Evolutionary conservation across 2,329 filamentous ascomycete genomes (phyloP), one percentile per base, ranked within the genome.

Genomic region (Fusarium algeriense): DNA sequence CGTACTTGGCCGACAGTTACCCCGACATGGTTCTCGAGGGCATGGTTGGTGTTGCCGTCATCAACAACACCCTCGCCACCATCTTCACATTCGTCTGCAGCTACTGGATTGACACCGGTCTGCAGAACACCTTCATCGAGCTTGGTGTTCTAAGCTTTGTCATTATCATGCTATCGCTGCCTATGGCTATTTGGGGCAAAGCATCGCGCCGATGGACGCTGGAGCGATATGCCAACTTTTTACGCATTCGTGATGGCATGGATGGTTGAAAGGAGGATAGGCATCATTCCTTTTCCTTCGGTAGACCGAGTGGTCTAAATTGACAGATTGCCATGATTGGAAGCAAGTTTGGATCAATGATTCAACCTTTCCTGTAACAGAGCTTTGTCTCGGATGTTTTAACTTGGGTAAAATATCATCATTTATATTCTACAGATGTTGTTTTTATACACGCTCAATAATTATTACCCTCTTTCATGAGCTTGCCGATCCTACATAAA

Each of bases 1-100:
- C 86, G 0, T 88, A 88, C 64, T 78, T 88, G 7, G 86, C 86
- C 70, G 87, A 88, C 64, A 84, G 84, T 6, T 88, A 88, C 63
- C 86, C 86, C 2, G 86, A 87, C 37, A 87, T 87, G 82, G 83
- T 88, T 9, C 78, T 88, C 5, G 86, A 88, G 70, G 87, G 87
- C 32, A 88, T 88, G 86, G 87, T 88, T 3, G 86, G 86, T 9
- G 86, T 88, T 2, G 83, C 85, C 5, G 85, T 88, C 23, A 87
- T 88, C 76, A 88, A 88, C 77, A 88, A 88, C 75, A 84, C 83
- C 4, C 79, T 88, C 19, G 86, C 84, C 12, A 85, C 84, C 73
- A 80, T 88, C 60, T 87, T 88, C 66, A 88, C 86, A 1, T 88
- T 88, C 66, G 82, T 82, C 1, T 82, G 84, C 11, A 81, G 80